phyloP scores from a whole-genome alignment of 1,284 basidiomycete genomes.

The Cystobasidium slooffiae region DNA sequence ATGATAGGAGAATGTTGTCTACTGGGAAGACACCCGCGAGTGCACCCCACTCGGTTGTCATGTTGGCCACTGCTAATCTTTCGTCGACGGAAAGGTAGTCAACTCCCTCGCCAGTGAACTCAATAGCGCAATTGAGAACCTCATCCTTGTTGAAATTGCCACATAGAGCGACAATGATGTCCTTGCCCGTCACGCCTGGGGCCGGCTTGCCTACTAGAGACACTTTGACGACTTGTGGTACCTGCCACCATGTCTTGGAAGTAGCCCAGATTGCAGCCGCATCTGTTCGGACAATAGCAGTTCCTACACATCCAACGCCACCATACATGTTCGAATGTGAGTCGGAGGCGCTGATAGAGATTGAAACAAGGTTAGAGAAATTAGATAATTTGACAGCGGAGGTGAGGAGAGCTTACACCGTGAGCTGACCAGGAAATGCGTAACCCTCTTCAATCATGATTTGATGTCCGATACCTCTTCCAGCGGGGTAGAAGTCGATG shows the following conservation, averaged over 20 bases:
- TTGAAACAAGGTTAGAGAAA: background rate
- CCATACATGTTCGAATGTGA: conserved; percentile 99
- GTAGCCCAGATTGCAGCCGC: conserved; percentile 86
- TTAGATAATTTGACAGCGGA: background rate
- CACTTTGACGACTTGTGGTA: conserved; percentile 94
- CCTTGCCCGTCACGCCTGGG: conserved; percentile 94
- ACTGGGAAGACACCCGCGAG: conserved; percentile 94
- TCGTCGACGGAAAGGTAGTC: conserved; percentile 82
- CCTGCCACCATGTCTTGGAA: conserved; percentile 99
- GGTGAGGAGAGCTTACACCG: conserved; percentile 61
- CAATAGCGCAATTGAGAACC: conserved; percentile 96
- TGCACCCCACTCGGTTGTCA: conserved; percentile 99
- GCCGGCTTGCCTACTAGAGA: conserved; percentile 82
- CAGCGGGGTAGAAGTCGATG: conserved; percentile 96
- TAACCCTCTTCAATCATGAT: conserved; percentile 95
- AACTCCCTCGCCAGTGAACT: conserved; percentile 95
- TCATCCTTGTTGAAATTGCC: conserved; percentile 97
- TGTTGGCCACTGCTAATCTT: conserved; percentile 79
- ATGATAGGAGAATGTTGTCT: conserved; percentile 77
- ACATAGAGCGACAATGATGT: conserved; percentile 96
- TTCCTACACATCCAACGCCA: conserved; percentile 94
- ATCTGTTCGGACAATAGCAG: conserved; percentile 72
- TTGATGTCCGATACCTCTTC: conserved; percentile 97
- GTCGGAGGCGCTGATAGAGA: conserved; percentile 62
- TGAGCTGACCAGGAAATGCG: conserved; percentile 78